These are phyloP conservation scores for Macadamia integrifolia DNA, from an alignment of 164 flowering plant species.

Conservation along the genomic window DNA sequence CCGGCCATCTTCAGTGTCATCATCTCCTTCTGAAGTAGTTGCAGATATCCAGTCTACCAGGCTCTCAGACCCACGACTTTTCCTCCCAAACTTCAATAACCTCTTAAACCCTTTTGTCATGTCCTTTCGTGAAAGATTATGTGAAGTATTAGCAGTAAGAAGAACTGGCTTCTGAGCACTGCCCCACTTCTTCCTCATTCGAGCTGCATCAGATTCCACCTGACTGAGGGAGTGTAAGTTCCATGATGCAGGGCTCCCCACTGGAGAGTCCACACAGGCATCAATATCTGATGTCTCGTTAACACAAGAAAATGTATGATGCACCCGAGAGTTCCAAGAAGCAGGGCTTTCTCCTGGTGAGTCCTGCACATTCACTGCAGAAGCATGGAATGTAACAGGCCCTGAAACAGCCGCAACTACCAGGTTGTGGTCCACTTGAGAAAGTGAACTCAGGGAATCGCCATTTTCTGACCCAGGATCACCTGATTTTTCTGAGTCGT, in stretches of 20 bases:
- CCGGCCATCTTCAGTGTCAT: conserved; percentile 90
- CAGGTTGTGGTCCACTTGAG: conserved; percentile 47
- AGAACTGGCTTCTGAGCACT: conserved; percentile 71
- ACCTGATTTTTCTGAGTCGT: conserved; percentile 49
- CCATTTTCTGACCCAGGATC: conserved; percentile 58
- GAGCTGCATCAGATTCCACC: conserved; percentile 76
- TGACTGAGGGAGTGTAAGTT: conserved; percentile 61
- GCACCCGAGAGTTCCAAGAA: conserved; percentile 72
- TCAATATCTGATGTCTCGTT: conserved; percentile 85
- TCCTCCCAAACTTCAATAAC: conserved; percentile 85
- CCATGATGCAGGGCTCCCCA: conserved; percentile 93
- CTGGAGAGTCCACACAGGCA: conserved; percentile 79
- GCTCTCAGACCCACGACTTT: conserved; percentile 71
- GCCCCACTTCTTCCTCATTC: conserved; percentile 98
- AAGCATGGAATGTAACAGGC: conserved; percentile 37
- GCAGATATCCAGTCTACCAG: conserved; percentile 92
- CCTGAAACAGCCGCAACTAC: conserved; percentile 47
- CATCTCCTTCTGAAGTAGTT: conserved; percentile 98
- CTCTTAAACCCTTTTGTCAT: conserved; percentile 88
- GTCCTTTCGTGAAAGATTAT: conserved; percentile 71
- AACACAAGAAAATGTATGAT: conserved; percentile 62
- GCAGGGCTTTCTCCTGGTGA: conserved; percentile 86
- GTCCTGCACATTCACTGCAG: conserved; percentile 47
- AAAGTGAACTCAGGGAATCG: conserved; percentile 43
- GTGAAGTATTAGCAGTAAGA: conserved; percentile 48